Evolutionary conservation across 441 rosid genomes (phyloP).

Genomic region (Daphne laureola): DNA sequence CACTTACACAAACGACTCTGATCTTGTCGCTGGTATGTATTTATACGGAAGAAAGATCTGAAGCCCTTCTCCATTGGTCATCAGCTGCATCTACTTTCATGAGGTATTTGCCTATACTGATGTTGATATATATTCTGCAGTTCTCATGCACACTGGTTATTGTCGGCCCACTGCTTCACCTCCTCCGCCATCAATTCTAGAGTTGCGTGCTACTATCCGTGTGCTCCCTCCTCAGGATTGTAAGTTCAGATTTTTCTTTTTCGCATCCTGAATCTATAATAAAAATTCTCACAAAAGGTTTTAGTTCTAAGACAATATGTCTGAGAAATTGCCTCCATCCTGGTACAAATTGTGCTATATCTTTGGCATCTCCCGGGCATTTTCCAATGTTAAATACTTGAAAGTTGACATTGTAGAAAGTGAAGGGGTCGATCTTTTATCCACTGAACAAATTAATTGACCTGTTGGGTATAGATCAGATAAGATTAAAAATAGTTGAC

Average conservation of each 20-base stretch:
- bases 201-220: conserved; percentile 79
- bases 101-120: conserved; percentile 1
- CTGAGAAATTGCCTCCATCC: background rate
- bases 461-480: too few species aligned
- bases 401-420: too few species aligned
- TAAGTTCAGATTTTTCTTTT: conserved; percentile 28
- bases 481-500: too few species aligned
- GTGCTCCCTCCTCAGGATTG: conserved; percentile 92
- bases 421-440: too few species aligned
- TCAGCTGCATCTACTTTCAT: conserved; percentile 7
- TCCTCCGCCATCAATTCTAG: conserved; percentile 94
- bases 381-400: too few species aligned
- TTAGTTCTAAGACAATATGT: too few species aligned
- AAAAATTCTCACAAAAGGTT: background rate
- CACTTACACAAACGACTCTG: conserved; percentile 93
- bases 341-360: background rate
- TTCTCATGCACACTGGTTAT: conserved; percentile 99
- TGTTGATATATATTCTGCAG: conserved; percentile 39
- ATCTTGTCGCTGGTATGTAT: conserved; percentile 92
- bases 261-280: background rate
- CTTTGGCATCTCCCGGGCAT: too few species aligned
- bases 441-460: too few species aligned
- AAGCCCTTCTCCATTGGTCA: conserved; percentile 7
- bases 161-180: conserved; percentile 99
- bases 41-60: conserved; percentile 9